Percentiles rank a stretch among this genome's conserved stretches.
phyloP scores from a whole-genome alignment of 345 rosid genomes.

The Syzygium jambos region DNA sequence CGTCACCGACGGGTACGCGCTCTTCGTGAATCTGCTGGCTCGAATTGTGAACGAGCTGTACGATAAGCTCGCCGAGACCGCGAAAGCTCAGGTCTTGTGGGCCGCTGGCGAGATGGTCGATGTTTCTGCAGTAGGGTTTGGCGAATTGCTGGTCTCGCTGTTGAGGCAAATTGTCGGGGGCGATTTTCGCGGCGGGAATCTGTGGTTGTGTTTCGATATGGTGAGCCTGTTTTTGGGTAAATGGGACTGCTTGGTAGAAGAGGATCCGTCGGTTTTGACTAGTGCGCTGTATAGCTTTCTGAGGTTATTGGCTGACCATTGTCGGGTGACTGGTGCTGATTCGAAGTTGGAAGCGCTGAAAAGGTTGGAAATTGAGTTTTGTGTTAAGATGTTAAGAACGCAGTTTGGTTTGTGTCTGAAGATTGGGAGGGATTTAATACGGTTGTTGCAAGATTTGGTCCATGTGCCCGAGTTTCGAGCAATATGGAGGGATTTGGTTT shows the following conservation, averaged over 20 bases:
- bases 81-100: constrained; percentile 55
- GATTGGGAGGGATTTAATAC: constrained; percentile 67
- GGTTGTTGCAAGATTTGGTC: constrained; percentile 68
- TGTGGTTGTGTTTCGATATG: constrained; percentile 71
- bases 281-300: constrained; percentile 59
- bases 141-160: constrained; percentile 38
- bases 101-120: constrained; percentile 49
- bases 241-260: constrained; percentile 53
- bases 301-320: constrained; percentile 66
- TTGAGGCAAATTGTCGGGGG: constrained; percentile 60
- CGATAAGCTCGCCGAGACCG: constrained; percentile 44
- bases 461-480: constrained; percentile 57
- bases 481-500: constrained; percentile 55
- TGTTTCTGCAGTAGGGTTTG: constrained; percentile 52
- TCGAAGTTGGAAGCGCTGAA: constrained; percentile 34
- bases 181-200: constrained; percentile 60
- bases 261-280: constrained; percentile 42
- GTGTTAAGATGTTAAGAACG: constrained; percentile 70
- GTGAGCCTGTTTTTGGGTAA: constrained; percentile 35
- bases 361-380: constrained; percentile 52
- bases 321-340: constrained; percentile 18
- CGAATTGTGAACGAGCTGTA: constrained; percentile 45
- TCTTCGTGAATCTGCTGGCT: constrained; percentile 36
- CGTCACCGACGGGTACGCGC: constrained; percentile 63
- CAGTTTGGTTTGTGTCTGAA: constrained; percentile 47